Conservation (phyloP, 1,139 yeast genomes). For the Kurtzmaniella quercitrusa region DNA sequence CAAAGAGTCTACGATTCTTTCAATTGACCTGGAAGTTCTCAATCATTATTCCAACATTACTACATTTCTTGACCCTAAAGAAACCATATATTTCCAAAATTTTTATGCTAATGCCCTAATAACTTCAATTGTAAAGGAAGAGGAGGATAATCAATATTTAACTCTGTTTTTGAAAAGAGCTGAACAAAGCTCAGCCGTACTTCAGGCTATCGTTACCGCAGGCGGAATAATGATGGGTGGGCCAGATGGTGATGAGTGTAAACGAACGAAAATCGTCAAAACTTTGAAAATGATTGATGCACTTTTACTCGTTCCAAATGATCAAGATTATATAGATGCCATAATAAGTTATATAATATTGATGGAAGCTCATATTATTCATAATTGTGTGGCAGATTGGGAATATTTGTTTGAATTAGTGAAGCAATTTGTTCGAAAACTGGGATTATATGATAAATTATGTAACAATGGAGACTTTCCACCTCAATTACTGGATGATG, state of each 20-base stretch:
- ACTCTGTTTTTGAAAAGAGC: conserved; percentile 2
- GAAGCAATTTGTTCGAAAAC: not conserved
- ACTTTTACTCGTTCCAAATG: not conserved
- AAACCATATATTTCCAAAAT: conserved; percentile 3
- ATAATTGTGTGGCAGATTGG: conserved; percentile 4
- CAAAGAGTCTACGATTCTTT: not conserved
- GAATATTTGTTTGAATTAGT: conserved; percentile 1
- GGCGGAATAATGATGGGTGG: conserved; percentile 13
- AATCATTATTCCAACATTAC: not conserved
- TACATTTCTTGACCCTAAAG: not conserved
- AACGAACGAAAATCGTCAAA: not conserved
- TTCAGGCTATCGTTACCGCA: conserved; percentile 9
- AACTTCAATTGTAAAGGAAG: conserved; percentile 4
- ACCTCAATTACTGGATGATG: not conserved
- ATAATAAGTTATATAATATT: conserved; percentile 4
- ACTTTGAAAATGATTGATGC: conserved; percentile 1
- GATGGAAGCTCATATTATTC: conserved; percentile 5
- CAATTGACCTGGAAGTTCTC: not conserved
- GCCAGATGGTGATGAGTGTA: not conserved
- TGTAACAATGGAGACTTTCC: not conserved
- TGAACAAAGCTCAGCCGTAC: conserved; percentile 2
- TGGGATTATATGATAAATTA: conserved; percentile 5
- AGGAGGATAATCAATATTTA: conserved; percentile 1
- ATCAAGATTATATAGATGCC: conserved; percentile 1
- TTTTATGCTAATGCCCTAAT: conserved; percentile 2